phyloP scores from a whole-genome alignment of 306 rosid genomes.

The Luffa acutangula region DNA sequence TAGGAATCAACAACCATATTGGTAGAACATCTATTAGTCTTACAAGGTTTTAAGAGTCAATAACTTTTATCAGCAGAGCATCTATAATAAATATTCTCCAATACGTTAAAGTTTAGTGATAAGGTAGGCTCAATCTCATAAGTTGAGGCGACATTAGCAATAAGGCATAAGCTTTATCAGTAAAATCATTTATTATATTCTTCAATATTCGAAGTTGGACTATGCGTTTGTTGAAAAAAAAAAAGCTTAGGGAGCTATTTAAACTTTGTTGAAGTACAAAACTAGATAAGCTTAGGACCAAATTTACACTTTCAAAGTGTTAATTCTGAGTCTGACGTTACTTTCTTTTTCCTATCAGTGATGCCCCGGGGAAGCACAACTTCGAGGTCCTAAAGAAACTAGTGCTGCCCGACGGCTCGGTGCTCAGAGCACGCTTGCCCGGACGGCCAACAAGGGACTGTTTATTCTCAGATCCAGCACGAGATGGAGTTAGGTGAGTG shows the following conservation, averaged over 20 bases:
- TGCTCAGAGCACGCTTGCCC: constrained; percentile 65
- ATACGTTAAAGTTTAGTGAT: neutral
- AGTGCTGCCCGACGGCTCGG: constrained; percentile 73
- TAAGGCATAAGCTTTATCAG: too few relatives aligned
- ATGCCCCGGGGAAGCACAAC: constrained; percentile 76
- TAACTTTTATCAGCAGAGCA: too few relatives aligned
- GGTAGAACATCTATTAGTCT: too few relatives aligned
- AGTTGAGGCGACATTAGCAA: neutral
- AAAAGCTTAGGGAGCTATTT: neutral
- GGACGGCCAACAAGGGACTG: constrained; percentile 88
- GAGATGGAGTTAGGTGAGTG: constrained; percentile 50
- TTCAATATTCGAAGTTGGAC: neutral
- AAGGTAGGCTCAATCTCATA: neutral
- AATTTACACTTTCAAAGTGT: neutral
- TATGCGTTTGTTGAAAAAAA: neutral
- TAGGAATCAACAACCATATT: too few relatives aligned
- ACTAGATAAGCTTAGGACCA: neutral
- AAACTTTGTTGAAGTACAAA: neutral
- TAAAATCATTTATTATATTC: neutral
- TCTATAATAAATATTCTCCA: neutral
- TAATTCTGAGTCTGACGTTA: neutral
- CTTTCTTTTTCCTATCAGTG: constrained; percentile 26
- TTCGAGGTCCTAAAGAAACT: constrained; percentile 60
- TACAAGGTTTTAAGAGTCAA: too few relatives aligned
- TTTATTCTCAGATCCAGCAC: constrained; percentile 70